phyloP scores from a whole-genome alignment of 2,329 filamentous ascomycete genomes.

The Epichloe hybrida region DNA sequence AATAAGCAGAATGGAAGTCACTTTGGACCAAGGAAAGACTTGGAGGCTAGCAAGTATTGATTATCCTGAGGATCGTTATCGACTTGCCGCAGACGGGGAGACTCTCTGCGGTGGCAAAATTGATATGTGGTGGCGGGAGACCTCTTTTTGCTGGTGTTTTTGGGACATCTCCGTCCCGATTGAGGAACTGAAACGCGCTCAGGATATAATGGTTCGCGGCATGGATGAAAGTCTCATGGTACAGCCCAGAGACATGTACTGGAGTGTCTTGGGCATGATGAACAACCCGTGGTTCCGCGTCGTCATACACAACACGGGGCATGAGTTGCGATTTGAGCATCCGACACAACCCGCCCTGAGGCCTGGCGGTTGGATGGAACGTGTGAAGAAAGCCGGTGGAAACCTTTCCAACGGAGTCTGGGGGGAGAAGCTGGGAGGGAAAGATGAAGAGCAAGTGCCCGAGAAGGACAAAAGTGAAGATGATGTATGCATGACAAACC shows the following conservation, averaged over 20 bases:
- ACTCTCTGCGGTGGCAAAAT: constrained; percentile 62
- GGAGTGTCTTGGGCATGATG: constrained; percentile 94
- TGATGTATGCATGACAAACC: constrained; percentile 64
- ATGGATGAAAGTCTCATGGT: constrained; percentile 86
- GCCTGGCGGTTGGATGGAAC: constrained; percentile 85
- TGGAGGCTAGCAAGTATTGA: constrained; percentile 68
- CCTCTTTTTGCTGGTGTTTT: constrained; percentile 84
- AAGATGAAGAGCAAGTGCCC: constrained; percentile 25
- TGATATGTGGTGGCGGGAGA: constrained; percentile 72
- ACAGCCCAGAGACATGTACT: constrained; percentile 89
- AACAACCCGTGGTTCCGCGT: constrained; percentile 92
- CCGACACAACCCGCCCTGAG: constrained; percentile 69
- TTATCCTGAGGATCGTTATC: constrained; percentile 79
- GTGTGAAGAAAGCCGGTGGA: constrained; percentile 69
- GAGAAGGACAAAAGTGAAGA: constrained; percentile 39
- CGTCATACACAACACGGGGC: constrained; percentile 53
- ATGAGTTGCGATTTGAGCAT: constrained; percentile 64
- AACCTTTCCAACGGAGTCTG: constrained; percentile 71
- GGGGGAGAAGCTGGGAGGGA: constrained; percentile 57
- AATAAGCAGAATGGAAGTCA: constrained; percentile 70
- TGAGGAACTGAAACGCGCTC: constrained; percentile 45
- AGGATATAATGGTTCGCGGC: constrained; percentile 66
- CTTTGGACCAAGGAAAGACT: constrained; percentile 66
- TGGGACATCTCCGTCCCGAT: constrained; percentile 63
- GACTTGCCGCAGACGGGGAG: constrained; percentile 42